Evolutionary conservation across 1,284 basidiomycete genomes (phyloP), one percentile per base, ranked within the genome.

Genomic region (Trametes hirsuta): DNA sequence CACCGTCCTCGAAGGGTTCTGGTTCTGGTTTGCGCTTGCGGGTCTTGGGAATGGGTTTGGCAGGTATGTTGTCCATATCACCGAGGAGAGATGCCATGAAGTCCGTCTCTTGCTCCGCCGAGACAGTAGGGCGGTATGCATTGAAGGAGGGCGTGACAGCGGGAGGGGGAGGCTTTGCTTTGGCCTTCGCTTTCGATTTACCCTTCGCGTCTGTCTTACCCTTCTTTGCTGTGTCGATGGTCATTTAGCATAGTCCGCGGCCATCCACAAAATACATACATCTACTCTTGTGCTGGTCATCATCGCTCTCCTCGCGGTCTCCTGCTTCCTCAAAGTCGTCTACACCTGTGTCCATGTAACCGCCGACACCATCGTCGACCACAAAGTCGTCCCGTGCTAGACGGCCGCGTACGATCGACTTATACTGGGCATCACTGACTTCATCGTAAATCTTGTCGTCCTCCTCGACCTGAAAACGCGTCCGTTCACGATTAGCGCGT

Each of bases 331-430:
- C 84, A 89, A 94, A 98, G 69, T 97, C 95, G 66, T 98, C 96
- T 84, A 94, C 88, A 4, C 97, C 97, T 69, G 97, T 93, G 76
- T 99, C 97, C 70, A 93, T 89, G 72, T 99, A 99, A 11, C 94
- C 97, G 21, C 83, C 86, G 0, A 91, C 85, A 53, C 96, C 95
- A 77, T 99, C 97, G 70, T 99, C 96, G 47, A 93, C 88, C 25
- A 97, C 94, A 66, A 99, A 99, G 75, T 99, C 97, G 69, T 98
- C 95, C 67, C 84, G 81, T 66, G 93, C 90, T n/a, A 97, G 81
- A 18, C 97, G 83, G 1, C 88, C 88, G 55, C 87, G 86, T 4
- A 98, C 95, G 61, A 98, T 91, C 15, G 83, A 81, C 67, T 85
- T 87, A 76, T 98, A 99, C 67, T 96, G 90, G 34, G 94, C 92